Evolutionary conservation across 176 grass and related monocot genomes (phyloP).

Genomic region (Melocanna baccifera): DNA sequence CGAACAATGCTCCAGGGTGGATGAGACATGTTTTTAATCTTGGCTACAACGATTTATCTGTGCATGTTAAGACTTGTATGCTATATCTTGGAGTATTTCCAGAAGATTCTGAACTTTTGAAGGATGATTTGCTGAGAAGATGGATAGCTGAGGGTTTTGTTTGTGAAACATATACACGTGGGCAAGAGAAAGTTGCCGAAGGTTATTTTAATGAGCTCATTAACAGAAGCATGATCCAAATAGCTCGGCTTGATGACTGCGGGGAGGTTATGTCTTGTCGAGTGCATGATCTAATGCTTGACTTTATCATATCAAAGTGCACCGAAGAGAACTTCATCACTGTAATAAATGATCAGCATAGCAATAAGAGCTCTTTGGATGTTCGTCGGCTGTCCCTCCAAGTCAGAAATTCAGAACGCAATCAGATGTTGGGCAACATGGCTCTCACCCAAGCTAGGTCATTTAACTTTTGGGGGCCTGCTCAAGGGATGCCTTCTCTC

Average conservation of each 20-base stretch:
- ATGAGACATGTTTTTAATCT: conserved; percentile 21
- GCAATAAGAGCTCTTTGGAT: neutral
- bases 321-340: conserved; percentile 25
- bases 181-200: neutral
- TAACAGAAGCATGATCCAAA: conserved; percentile 16
- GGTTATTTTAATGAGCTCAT: conserved; percentile 3
- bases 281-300: conserved; percentile 18
- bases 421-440: neutral
- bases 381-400: conserved; percentile 26
- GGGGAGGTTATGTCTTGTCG: conserved; percentile 12
- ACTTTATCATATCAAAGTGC: conserved; percentile 19
- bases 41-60: conserved; percentile 1
- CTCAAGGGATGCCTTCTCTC: neutral
- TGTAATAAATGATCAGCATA: neutral
- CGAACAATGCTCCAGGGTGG: neutral
- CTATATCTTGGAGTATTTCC: conserved; percentile 22
- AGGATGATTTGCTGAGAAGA: neutral
- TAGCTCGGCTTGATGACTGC: neutral
- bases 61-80: neutral
- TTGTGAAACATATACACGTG: neutral
- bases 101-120: conserved; percentile 9
- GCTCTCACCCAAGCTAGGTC: neutral
- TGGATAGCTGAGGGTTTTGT: conserved; percentile 33
- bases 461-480: conserved; percentile 10
- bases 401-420: neutral